Percentiles rank a stretch among this genome's conserved stretches.
These are phyloP conservation scores for Pigoraptor vietnamica DNA, from an alignment of 78 protist genomes.

Conservation along the genomic window DNA sequence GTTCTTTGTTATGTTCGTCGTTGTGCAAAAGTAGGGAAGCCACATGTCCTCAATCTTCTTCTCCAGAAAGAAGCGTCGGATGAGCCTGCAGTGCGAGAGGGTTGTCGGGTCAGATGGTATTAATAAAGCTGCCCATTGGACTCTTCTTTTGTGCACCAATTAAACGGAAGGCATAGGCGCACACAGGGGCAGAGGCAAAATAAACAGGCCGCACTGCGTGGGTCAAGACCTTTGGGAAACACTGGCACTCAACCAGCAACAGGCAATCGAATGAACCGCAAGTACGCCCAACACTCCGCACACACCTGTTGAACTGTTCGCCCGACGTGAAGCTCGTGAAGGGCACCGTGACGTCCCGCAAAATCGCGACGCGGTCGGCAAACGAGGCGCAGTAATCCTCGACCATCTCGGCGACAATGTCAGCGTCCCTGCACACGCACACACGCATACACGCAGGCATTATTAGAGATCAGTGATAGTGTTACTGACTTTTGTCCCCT, in stretches of 20 bases:
- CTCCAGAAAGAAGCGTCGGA: neutral
- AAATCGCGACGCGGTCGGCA: neutral
- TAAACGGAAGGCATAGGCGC: neutral
- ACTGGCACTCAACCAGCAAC: neutral
- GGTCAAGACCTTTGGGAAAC: neutral
- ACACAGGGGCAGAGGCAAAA: neutral
- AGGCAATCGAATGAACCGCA: neutral
- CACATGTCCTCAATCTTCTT: slow-evolving; percentile 17
- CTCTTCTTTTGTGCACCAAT: neutral
- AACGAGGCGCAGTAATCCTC: neutral
- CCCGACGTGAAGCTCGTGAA: neutral
- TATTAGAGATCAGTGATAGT: neutral
- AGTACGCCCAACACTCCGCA: neutral
- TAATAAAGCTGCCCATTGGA: too few species aligned
- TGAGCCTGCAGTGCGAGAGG: neutral
- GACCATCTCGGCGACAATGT: neutral
- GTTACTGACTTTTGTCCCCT: too few species aligned
- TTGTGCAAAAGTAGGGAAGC: slow-evolving; percentile 12
- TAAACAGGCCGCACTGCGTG: neutral
- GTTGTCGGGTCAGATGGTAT: neutral
- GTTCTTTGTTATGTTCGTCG: slow-evolving; percentile 15
- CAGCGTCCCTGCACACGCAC: neutral
- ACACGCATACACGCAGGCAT: neutral
- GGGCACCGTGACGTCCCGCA: neutral
- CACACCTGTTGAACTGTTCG: neutral